These are phyloP conservation scores for Solidago caesia DNA, from an alignment of 129 eudicot genomes.

Conservation along the genomic window DNA sequence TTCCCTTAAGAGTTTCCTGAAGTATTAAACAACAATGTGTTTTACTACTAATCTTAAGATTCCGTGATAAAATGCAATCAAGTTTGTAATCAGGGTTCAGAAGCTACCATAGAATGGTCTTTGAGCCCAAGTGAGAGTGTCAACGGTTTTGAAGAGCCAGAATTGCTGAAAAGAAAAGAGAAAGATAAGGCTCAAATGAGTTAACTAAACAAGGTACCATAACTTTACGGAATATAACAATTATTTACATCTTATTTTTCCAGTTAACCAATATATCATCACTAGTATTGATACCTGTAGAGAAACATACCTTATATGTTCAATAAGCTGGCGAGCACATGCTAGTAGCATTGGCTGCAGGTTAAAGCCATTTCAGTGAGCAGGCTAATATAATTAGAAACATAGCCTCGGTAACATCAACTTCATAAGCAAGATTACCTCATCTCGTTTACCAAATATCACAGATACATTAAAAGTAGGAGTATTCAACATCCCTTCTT, in stretches of 20 bases:
- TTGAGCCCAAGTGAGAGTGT: slow-evolving; percentile 85
- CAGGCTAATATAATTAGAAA: slow-evolving; percentile 12
- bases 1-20: slow-evolving; percentile 71
- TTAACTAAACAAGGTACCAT: background rate
- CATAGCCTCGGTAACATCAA: background rate
- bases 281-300: background rate
- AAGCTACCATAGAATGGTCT: slow-evolving; percentile 78
- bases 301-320: slow-evolving; percentile 69
- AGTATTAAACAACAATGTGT: slow-evolving; percentile 13
- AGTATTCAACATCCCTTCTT: slow-evolving; percentile 62
- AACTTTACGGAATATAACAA: background rate
- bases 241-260: background rate
- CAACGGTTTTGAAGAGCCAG: slow-evolving; percentile 70
- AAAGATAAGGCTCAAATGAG: background rate
- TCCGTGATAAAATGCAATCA: background rate
- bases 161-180: slow-evolving; percentile 43
- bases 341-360: slow-evolving; percentile 87
- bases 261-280: background rate
- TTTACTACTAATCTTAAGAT: background rate
- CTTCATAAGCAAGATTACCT: slow-evolving; percentile 45
- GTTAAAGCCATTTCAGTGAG: slow-evolving; percentile 22
- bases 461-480: slow-evolving; percentile 78
- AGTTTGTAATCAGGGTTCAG: background rate
- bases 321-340: slow-evolving; percentile 86
- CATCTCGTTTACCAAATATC: slow-evolving; percentile 88